Evolutionary conservation across 768 basidiomycete species (phyloP), one percentile per base, ranked within the genome.

Genomic region (Grammothele lineata): DNA sequence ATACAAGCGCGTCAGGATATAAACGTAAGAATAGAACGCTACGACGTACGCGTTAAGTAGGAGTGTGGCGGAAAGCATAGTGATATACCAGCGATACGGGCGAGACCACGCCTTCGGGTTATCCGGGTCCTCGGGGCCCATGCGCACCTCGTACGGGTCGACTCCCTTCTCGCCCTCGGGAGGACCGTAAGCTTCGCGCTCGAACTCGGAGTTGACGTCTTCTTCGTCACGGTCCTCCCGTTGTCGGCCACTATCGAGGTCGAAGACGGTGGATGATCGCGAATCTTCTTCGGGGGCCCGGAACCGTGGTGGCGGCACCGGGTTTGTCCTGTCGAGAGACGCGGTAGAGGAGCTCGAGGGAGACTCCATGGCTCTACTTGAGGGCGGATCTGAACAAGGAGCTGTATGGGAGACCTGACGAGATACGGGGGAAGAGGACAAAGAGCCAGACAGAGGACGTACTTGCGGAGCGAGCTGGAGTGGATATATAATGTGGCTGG

Each of bases 41-140:
- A 10, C n/a, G 19, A 65, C 72, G 27, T 52, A 84, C 73, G 59
- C 59, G 22, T 64, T 64, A 21, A 64, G 38, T 3, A 56, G 58
- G n/a, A 64, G 49, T 12, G 61, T 12, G 12, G 57, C 57, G 5
- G 47, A 50, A 8, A 61, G 26, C 32, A 57, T 36, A 3, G 62
- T 64, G 25, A 64, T 50, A 36, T 62, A 62, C 62, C 62, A 64
- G 30, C 57, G 36, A 32, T 47, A 43, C 27, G 33, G n/a, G 4
- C 45, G 44, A 11, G 57, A 55, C 60, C 60, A 62, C 7, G 47
- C 22, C 27, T 53, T 56, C 0, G 61, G 61, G 39, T 62, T 52
- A 11, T 58, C 58, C 1, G 61, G 59, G 36, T 62, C 59, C 27
- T 52, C 44, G 2, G 43, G 38, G 5, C 44, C 53, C 39, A 64